Base-by-base conservation (phyloP, 108 stramenopile species). In the Nitzschia sp. region DNA sequence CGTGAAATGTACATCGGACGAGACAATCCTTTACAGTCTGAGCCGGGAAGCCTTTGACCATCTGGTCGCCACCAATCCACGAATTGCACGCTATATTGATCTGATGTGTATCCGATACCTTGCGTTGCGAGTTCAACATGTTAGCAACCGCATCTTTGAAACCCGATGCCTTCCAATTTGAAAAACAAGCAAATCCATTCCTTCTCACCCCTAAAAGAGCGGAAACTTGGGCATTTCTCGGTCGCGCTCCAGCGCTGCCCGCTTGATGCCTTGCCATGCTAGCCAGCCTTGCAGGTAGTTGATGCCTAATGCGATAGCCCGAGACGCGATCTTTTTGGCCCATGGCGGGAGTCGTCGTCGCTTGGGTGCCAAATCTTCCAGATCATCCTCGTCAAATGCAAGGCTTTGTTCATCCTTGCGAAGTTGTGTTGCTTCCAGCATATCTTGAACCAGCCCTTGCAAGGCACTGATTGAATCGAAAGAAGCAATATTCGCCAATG, bases 271-370 rank as follows among this genome's bases (percentile, higher is more conserved):
- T 73, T 94, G 93, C 58, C 84, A 85, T 9, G 87, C 87, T 45
- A 94, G 57, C 93, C 90, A 91, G 32, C 93, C 93, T 57, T 94
- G 93, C 3, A 88, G 17, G 60, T 91, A 94, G 65, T 94, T 94
- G 15, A 94, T 73, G 9, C 84, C 87, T 30, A 94, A 75, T 2
- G 91, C 78, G 19, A 90, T 62, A 4, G 70, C 79, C 31, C 91
- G 78, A 45, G 81, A 85, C 17, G 88, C 90, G 29, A 85, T 36
- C 44, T 86, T 85, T 61, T 86, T 84, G 57, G 82, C 83, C 93
- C 93, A 91, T 62, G 71, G 79, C 13, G 83, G 69, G 2, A 73
- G 22, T 6, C 32, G 23, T 22, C 41, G 2, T 58, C 45, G 47
- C 26, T 33, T 62, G 63, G 36, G 22, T 65, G 26, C 13, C 22